Evolutionary conservation across 768 basidiomycete species (phyloP).

Genomic region (Mycena crocata): DNA sequence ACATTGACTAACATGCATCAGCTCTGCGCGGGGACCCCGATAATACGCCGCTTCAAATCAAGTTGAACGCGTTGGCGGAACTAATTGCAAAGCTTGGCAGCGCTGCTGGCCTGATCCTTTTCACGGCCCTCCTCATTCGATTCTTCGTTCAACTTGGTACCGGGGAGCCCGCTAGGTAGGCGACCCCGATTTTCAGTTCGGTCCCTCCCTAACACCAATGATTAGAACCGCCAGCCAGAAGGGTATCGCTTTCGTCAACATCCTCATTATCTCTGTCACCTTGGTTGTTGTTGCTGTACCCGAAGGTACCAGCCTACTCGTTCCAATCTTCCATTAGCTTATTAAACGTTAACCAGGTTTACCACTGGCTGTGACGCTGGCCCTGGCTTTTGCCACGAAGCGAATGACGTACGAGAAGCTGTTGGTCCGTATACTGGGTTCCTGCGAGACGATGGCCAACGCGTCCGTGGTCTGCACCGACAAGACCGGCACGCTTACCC

Average conservation of each 20-base stretch:
- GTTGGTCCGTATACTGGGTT: constrained; percentile 93
- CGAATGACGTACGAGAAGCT: constrained; percentile 98
- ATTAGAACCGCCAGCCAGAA: constrained; percentile 79
- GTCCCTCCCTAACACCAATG: constrained; percentile 5
- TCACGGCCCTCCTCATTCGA: constrained; percentile 88
- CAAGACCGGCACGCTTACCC: constrained; percentile 96
- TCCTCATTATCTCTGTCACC: constrained; percentile 94
- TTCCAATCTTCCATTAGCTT: constrained; percentile 1
- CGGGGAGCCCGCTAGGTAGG: constrained; percentile 66
- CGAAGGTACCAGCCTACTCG: constrained; percentile 63
- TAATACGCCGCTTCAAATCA: constrained; percentile 92
- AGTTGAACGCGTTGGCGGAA: constrained; percentile 94
- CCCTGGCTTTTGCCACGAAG: constrained; percentile 96
- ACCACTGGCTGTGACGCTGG: constrained; percentile 95
- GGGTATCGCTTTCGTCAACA: constrained; percentile 91
- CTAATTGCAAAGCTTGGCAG: constrained; percentile 94
- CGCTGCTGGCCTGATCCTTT: constrained; percentile 83
- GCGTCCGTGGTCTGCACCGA: constrained; percentile 96
- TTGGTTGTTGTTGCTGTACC: constrained; percentile 90
- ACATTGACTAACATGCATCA: constrained; percentile 42
- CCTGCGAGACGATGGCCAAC: constrained; percentile 99
- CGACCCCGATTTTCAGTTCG: constrained; percentile 4
- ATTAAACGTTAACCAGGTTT: constrained; percentile 63
- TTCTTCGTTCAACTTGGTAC: constrained; percentile 92
- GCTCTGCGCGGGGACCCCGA: constrained; percentile 90